Conservation (phyloP, 2,329 filamentous ascomycete genomes). For the Claviceps pazoutovae region DNA sequence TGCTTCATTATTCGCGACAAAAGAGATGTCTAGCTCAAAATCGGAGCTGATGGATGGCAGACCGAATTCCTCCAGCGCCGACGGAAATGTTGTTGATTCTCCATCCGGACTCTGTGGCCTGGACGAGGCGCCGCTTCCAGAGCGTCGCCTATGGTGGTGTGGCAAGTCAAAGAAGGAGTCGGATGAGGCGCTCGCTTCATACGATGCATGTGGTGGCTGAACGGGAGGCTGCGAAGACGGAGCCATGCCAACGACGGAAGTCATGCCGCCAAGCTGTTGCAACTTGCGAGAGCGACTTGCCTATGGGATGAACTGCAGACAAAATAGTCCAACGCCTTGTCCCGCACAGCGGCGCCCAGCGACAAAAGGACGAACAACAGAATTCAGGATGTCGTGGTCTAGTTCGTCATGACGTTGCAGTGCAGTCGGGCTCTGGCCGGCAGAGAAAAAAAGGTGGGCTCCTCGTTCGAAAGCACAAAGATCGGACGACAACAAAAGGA, state of each 20-base stretch:
- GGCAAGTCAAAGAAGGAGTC: conserved; percentile 1
- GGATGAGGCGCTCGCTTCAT: neutral
- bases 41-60: conserved; percentile 39
- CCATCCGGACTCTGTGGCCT: neutral
- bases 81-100: neutral
- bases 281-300: neutral
- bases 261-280: conserved; percentile 1
- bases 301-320: neutral
- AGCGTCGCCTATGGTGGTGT: neutral
- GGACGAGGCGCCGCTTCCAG: neutral
- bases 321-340: neutral
- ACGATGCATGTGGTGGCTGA: conserved; percentile 5
- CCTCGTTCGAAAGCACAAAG: neutral
- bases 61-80: conserved; percentile 29
- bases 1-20: conserved; percentile 20
- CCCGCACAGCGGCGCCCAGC: neutral
- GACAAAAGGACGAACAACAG: neutral
- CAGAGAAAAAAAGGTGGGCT: conserved; percentile 1
- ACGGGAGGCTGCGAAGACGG: neutral
- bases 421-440: conserved; percentile 5
- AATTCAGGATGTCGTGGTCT: neutral
- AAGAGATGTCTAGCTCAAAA: conserved; percentile 32
- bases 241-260: conserved; percentile 4
- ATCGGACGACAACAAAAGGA: neutral
- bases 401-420: conserved; percentile 1